phyloP scores from a whole-genome alignment of 2,329 filamentous ascomycete genomes.

The Beauveria pseudobassiana region DNA sequence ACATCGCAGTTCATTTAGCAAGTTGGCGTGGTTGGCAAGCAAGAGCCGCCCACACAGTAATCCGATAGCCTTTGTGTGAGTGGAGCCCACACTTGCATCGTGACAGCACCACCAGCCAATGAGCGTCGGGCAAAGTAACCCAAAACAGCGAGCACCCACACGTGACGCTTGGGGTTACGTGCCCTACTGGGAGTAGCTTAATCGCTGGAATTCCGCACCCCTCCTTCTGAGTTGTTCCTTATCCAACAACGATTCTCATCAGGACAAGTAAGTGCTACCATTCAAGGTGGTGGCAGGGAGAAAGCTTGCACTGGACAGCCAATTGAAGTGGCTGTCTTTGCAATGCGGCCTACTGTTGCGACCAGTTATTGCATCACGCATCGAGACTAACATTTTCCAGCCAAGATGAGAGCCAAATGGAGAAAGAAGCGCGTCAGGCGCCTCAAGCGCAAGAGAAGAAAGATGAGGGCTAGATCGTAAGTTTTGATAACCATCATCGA shows the following conservation, averaged over 20 bases:
- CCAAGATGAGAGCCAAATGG: constrained; percentile 92
- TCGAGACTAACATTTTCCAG: constrained; percentile 19
- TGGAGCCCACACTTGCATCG: not conserved
- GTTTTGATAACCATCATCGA: constrained; percentile 28
- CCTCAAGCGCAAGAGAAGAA: constrained; percentile 99
- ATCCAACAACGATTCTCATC: constrained; percentile 40
- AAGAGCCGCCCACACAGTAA: not conserved
- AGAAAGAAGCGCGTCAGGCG: constrained; percentile 99
- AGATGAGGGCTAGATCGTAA: constrained; percentile 97
- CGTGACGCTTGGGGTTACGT: constrained; percentile 28
- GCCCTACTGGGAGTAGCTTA: constrained; percentile 29
- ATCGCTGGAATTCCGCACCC: constrained; percentile 23
- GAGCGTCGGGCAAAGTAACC: not conserved
- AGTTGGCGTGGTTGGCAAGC: not conserved
- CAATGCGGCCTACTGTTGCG: not conserved
- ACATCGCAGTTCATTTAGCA: not conserved
- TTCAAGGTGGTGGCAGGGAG: not conserved
- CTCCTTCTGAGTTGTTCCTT: constrained; percentile 27
- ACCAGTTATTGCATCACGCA: not conserved
- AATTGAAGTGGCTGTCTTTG: not conserved
- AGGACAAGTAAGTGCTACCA: constrained; percentile 30
- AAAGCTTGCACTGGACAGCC: constrained; percentile 2
- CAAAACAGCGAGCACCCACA: constrained; percentile 16
- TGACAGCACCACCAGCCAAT: constrained; percentile 1
- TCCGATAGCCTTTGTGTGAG: not conserved